These are phyloP conservation scores for Pharus latifolius DNA, from an alignment of 176 grass and related monocot genomes.

Conservation along the genomic window DNA sequence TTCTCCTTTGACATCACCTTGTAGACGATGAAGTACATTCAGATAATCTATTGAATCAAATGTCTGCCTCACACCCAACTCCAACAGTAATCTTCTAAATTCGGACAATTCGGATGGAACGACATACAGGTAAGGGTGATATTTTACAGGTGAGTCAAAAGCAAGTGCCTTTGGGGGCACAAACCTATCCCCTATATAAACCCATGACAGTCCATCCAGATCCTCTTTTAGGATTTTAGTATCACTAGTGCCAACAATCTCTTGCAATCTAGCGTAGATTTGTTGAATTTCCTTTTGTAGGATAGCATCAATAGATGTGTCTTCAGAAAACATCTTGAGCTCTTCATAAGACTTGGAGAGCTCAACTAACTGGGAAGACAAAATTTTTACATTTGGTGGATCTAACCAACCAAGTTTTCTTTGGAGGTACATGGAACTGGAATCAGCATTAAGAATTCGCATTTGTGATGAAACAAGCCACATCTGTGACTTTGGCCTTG, in stretches of 20 bases:
- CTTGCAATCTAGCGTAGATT: constrained; percentile 79
- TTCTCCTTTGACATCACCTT: constrained; percentile 67
- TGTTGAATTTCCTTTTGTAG: constrained; percentile 54
- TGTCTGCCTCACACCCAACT: constrained; percentile 78
- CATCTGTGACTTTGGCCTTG: constrained; percentile 81
- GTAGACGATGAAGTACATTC: constrained; percentile 48
- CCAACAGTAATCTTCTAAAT: constrained; percentile 66
- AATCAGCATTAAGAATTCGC: constrained; percentile 77
- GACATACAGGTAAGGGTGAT: constrained; percentile 90
- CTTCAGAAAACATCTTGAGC: constrained; percentile 49
- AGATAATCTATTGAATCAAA: constrained; percentile 88
- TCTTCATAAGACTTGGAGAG: constrained; percentile 81
- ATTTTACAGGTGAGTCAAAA: constrained; percentile 97
- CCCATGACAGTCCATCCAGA: constrained; percentile 65
- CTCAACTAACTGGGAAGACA: constrained; percentile 73
- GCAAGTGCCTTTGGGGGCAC: constrained; percentile 64
- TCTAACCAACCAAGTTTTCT: constrained; percentile 84
- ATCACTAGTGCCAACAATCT: constrained; percentile 34
- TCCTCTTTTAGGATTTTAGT: constrained; percentile 52
- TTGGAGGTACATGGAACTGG: constrained; percentile 68
- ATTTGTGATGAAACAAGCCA: constrained; percentile 90
- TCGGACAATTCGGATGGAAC: constrained; percentile 89
- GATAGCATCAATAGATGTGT: constrained; percentile 40
- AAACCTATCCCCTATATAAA: constrained; percentile 84
- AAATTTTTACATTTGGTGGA: constrained; percentile 41